Conservation (phyloP, 2,329 filamentous ascomycete genomes). For the Colletotrichum chrysophilum region DNA sequence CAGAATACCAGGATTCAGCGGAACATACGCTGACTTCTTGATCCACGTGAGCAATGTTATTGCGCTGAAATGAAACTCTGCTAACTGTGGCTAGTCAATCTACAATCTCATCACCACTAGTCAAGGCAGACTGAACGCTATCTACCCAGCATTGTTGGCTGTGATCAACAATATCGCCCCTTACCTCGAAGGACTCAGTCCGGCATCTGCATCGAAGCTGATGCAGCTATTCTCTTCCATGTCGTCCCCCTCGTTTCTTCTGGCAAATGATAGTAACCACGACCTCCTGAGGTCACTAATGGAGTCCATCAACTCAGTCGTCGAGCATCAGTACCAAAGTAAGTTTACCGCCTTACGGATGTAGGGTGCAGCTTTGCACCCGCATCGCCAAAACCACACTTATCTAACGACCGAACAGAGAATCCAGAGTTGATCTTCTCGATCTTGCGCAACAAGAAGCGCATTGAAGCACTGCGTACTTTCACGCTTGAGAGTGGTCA, state of each 20-base stretch:
- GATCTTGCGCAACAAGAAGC: constrained; percentile 78
- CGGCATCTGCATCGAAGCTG: constrained; percentile 78
- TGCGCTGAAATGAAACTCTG: neutral
- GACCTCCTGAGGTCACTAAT: constrained; percentile 79
- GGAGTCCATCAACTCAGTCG: constrained; percentile 86
- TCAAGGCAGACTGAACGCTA: constrained; percentile 86
- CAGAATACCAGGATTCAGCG: constrained; percentile 81
- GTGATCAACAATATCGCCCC: constrained; percentile 94
- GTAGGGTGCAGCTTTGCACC: neutral
- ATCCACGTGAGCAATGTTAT: constrained; percentile 71
- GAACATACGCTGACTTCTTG: constrained; percentile 91
- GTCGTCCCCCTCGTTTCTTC: constrained; percentile 89
- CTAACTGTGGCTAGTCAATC: constrained; percentile 68
- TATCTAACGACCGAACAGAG: constrained; percentile 48
- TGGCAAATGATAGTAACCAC: constrained; percentile 93
- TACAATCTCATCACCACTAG: constrained; percentile 90
- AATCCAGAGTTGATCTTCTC: constrained; percentile 84
- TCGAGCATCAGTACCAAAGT: constrained; percentile 88
- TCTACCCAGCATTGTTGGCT: constrained; percentile 90
- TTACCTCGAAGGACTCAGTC: constrained; percentile 78
- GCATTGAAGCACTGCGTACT: constrained; percentile 82
- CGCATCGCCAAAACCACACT: neutral
- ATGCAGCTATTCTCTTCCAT: constrained; percentile 90
- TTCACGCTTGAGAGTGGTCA: constrained; percentile 94
- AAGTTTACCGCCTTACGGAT: constrained; percentile 34